These are phyloP conservation scores for Ogataea saltuana DNA, from an alignment of 805 yeast genomes.

Conservation along the genomic window DNA sequence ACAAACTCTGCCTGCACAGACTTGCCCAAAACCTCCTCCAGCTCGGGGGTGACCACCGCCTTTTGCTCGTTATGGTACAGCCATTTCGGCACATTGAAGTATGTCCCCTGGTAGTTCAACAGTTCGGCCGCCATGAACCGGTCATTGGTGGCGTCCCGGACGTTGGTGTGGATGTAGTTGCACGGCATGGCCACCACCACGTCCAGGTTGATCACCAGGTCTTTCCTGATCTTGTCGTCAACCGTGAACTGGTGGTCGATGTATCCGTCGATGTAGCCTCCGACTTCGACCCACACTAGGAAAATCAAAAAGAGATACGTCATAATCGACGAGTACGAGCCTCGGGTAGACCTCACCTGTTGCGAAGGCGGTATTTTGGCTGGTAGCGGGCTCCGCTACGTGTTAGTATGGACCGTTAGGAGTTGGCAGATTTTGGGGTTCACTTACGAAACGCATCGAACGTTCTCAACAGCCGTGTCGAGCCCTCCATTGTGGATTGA, in stretches of 20 bases:
- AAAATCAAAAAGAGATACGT: slow-evolving; percentile 64
- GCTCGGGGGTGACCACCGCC: slow-evolving; percentile 54
- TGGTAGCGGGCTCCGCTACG: slow-evolving; percentile 21
- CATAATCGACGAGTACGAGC: slow-evolving; percentile 70
- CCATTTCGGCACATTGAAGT: slow-evolving; percentile 54
- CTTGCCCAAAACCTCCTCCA: slow-evolving; percentile 66
- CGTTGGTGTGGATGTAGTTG: slow-evolving; percentile 68
- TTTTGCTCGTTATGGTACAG: slow-evolving; percentile 44
- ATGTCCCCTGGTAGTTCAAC: slow-evolving; percentile 66
- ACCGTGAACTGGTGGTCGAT: slow-evolving; percentile 78
- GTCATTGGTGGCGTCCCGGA: slow-evolving; percentile 76
- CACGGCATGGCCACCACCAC: slow-evolving; percentile 85
- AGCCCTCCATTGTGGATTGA: slow-evolving; percentile 29
- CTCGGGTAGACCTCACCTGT: slow-evolving; percentile 71
- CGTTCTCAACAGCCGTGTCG: slow-evolving; percentile 37
- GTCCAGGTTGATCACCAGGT: slow-evolving; percentile 73
- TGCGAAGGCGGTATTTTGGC: slow-evolving; percentile 73
- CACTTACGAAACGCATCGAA: slow-evolving; percentile 74
- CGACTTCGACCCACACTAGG: slow-evolving; percentile 80
- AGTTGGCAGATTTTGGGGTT: background rate
- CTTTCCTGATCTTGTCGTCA: slow-evolving; percentile 56
- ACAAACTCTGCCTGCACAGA: slow-evolving; percentile 67
- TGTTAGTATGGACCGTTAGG: slow-evolving; percentile 1
- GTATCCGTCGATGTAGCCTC: slow-evolving; percentile 80
- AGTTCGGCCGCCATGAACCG: slow-evolving; percentile 75